Conservation (phyloP, 2,329 filamentous ascomycete species). For the Chrysoporthe austroafricana region DNA sequence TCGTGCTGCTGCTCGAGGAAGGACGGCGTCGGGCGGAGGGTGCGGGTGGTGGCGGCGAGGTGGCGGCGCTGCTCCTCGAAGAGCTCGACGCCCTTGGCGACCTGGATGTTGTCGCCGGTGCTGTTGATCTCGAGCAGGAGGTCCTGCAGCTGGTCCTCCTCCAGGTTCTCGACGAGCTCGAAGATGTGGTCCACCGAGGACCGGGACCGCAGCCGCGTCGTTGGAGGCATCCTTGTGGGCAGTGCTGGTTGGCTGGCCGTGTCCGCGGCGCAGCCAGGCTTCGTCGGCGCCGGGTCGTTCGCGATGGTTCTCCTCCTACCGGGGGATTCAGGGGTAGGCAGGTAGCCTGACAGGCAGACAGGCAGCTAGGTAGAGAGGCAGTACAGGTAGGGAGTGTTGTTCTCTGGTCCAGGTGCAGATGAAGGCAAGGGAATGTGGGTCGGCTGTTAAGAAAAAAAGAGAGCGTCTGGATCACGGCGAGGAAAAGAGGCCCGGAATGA, state of each 20-base stretch:
- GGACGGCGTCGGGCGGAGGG: constrained; percentile 25
- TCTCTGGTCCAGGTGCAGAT: background rate
- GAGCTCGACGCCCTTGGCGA: constrained; percentile 36
- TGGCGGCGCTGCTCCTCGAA: constrained; percentile 31
- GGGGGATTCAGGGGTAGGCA: constrained; percentile 6
- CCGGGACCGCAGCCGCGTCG: constrained; percentile 34
- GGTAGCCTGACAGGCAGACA: too few species aligned
- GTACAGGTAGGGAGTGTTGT: background rate
- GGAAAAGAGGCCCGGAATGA: background rate
- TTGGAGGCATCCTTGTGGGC: constrained; percentile 23
- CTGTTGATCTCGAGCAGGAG: constrained; percentile 37
- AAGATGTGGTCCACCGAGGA: constrained; percentile 38
- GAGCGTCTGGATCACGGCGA: background rate
- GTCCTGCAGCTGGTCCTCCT: constrained; percentile 35
- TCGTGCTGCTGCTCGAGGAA: constrained; percentile 28
- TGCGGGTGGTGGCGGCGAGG: background rate
- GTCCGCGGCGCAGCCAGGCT: background rate
- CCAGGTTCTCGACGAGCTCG: constrained; percentile 35
- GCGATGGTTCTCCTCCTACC: too few species aligned
- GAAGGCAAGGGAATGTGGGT: background rate
- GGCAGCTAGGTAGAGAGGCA: too few species aligned
- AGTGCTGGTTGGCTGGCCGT: background rate
- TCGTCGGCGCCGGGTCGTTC: background rate
- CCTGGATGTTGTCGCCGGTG: constrained; percentile 34
- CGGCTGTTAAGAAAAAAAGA: background rate